Evolutionary conservation across 2,329 filamentous ascomycete species (phyloP).

Genomic region (Arthrobotrys megalospora): DNA sequence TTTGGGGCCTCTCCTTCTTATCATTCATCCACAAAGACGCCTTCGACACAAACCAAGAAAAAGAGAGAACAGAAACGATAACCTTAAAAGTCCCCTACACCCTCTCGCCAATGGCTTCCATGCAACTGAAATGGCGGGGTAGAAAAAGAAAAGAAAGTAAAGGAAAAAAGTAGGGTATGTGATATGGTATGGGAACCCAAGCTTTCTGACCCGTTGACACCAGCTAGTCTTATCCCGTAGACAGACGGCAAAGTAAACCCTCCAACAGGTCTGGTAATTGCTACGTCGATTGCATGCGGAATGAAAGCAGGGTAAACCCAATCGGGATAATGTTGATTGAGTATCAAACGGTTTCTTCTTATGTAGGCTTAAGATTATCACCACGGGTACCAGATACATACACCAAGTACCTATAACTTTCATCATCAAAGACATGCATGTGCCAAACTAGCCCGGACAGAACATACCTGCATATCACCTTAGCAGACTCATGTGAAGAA

Average conservation of each 20-base stretch:
- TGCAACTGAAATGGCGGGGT: slow-evolving; percentile 57
- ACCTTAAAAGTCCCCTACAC: slow-evolving; percentile 45
- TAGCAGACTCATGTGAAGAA: slow-evolving; percentile 9
- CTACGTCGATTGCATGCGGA: slow-evolving; percentile 32
- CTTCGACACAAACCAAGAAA: slow-evolving; percentile 15
- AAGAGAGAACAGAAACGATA: slow-evolving; percentile 36
- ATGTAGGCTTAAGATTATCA: slow-evolving; percentile 1
- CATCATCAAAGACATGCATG: slow-evolving; percentile 9
- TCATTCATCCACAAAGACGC: slow-evolving; percentile 25
- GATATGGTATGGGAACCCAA: slow-evolving; percentile 38
- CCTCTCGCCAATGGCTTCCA: slow-evolving; percentile 15
- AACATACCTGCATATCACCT: slow-evolving; percentile 7
- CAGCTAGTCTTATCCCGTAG: slow-evolving; percentile 27
- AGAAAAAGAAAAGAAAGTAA: slow-evolving; percentile 36
- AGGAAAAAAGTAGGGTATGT: slow-evolving; percentile 10
- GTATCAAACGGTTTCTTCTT: slow-evolving; percentile 34
- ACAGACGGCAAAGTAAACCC: slow-evolving; percentile 40
- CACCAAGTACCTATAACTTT: slow-evolving; percentile 18
- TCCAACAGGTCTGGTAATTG: slow-evolving; percentile 27
- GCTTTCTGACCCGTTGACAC: slow-evolving; percentile 35
- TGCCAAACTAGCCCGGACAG: neutral
- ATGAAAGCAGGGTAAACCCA: slow-evolving; percentile 29
- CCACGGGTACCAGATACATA: slow-evolving; percentile 9
- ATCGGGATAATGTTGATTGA: slow-evolving; percentile 35
- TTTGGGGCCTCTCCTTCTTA: slow-evolving; percentile 48